These are phyloP conservation scores for Cornus controversa DNA, from an alignment of 148 eudicot genomes.

Conservation along the genomic window DNA sequence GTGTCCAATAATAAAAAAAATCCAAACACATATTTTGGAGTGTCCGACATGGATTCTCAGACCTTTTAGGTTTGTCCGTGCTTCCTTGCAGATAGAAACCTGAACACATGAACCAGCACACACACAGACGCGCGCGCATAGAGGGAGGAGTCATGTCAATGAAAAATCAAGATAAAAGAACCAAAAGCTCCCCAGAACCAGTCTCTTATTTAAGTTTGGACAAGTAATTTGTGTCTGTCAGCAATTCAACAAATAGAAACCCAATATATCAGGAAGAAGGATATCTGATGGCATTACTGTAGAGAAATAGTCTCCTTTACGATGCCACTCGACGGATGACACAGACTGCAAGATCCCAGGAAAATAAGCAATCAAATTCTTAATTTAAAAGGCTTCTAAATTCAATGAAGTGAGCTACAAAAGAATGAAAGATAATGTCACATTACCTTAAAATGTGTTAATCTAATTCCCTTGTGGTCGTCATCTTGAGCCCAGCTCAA, in stretches of 20 bases:
- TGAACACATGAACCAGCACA: too few relatives aligned
- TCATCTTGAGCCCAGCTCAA: conserved; percentile 79
- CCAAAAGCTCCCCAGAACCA: not conserved
- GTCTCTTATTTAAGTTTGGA: too few relatives aligned
- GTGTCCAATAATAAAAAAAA: too few relatives aligned
- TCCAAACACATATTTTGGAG: too few relatives aligned
- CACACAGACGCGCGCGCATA: too few relatives aligned
- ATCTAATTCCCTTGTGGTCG: conserved; percentile 60
- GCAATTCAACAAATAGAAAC: not conserved
- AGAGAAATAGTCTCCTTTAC: conserved; percentile 95
- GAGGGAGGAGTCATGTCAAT: too few relatives aligned
- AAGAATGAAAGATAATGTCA: conserved; percentile 1
- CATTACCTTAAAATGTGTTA: conserved; percentile 83
- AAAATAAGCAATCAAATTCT: conserved; percentile 5
- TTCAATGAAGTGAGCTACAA: not conserved
- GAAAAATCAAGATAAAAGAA: conserved; percentile 6
- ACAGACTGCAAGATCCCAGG: conserved; percentile 62
- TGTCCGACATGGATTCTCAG: too few relatives aligned
- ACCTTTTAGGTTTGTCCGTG: too few relatives aligned
- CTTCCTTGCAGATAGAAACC: too few relatives aligned
- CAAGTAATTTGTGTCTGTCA: not conserved
- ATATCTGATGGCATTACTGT: conserved; percentile 91
- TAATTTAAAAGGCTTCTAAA: not conserved
- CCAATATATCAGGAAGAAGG: conserved; percentile 43
- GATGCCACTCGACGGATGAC: conserved; percentile 93